A percentile compares a stretch with the other conserved stretches of the same genome.
These are phyloP conservation scores for Talaromyces sp. DNA, from an alignment of 2,329 filamentous ascomycete species.

Conservation along the genomic window DNA sequence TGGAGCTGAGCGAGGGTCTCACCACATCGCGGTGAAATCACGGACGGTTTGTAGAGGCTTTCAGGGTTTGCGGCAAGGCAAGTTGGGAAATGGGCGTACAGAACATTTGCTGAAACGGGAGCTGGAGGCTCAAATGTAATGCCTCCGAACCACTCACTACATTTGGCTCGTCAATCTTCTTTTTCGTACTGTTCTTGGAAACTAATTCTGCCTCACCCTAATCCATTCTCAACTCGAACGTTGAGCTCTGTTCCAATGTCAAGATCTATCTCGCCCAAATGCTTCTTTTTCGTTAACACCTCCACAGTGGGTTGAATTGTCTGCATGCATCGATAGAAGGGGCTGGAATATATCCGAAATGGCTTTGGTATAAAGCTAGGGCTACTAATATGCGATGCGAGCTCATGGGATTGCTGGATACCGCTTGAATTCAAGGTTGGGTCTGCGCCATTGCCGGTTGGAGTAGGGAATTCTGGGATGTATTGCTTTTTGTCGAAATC, in stretches of 20 bases:
- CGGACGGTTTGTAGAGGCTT: constrained; percentile 81
- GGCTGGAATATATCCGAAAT: not conserved
- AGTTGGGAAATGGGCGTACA: constrained; percentile 32
- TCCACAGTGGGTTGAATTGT: not conserved
- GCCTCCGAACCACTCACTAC: not conserved
- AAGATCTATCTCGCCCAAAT: not conserved
- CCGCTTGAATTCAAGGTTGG: constrained; percentile 84
- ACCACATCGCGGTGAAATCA: constrained; percentile 66
- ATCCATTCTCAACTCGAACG: not conserved
- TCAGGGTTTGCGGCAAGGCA: constrained; percentile 39
- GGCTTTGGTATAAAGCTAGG: not conserved
- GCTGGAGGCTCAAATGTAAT: not conserved
- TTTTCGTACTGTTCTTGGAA: not conserved
- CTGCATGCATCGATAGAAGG: not conserved
- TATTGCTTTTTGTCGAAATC: constrained; percentile 77
- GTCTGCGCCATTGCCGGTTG: constrained; percentile 83
- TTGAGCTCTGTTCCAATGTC: not conserved
- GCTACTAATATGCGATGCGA: constrained; percentile 44
- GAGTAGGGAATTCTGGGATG: constrained; percentile 66
- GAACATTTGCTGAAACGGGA: not conserved
- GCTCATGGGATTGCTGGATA: constrained; percentile 74
- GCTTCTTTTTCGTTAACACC: not conserved
- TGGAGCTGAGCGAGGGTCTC: constrained; percentile 79
- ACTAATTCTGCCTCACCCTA: not conserved
- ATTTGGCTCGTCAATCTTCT: not conserved